phyloP scores from a whole-genome alignment of 75 land plant species.

The Isoetes taiwanensis region DNA sequence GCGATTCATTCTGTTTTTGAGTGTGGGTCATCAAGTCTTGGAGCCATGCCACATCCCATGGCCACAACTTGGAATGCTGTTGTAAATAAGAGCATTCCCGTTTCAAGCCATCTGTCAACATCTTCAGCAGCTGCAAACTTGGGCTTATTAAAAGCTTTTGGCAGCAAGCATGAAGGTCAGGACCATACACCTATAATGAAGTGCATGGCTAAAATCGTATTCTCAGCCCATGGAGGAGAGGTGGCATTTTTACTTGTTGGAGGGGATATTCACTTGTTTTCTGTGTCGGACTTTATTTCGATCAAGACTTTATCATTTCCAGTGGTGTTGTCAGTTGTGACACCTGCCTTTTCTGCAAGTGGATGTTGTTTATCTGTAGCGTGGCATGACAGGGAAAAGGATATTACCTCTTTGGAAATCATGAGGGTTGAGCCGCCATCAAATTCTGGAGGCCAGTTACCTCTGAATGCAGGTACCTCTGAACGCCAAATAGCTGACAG shows the following conservation, averaged over 20 bases:
- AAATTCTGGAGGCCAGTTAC: conserved; percentile 32
- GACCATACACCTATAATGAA: conserved; percentile 48
- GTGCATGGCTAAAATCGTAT: conserved; percentile 57
- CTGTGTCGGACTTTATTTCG: conserved; percentile 56
- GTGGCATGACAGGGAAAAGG: conserved; percentile 72
- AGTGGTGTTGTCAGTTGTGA: conserved; percentile 61
- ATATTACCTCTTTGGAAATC: conserved; percentile 55
- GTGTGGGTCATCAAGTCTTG: conserved; percentile 42
- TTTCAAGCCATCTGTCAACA: conserved; percentile 20
- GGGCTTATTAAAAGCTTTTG: background rate
- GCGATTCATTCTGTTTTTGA: conserved; percentile 89
- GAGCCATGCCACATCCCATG: conserved; percentile 56
- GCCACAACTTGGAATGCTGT: conserved; percentile 74
- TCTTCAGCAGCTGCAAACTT: conserved; percentile 10
- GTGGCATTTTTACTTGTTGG: conserved; percentile 63
- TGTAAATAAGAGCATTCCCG: conserved; percentile 64
- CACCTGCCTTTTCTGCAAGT: conserved; percentile 88
- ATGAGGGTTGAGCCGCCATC: conserved; percentile 67
- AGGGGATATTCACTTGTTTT: conserved; percentile 79
- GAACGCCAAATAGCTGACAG: conserved; percentile 96
- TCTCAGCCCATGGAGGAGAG: conserved; percentile 90
- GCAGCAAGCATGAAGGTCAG: background rate
- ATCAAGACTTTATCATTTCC: conserved; percentile 63
- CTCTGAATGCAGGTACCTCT: conserved; percentile 46
- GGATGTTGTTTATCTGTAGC: conserved; percentile 87